phyloP scores from a whole-genome alignment of 2,329 filamentous ascomycete genomes.

The Exserohilum rostratum region DNA sequence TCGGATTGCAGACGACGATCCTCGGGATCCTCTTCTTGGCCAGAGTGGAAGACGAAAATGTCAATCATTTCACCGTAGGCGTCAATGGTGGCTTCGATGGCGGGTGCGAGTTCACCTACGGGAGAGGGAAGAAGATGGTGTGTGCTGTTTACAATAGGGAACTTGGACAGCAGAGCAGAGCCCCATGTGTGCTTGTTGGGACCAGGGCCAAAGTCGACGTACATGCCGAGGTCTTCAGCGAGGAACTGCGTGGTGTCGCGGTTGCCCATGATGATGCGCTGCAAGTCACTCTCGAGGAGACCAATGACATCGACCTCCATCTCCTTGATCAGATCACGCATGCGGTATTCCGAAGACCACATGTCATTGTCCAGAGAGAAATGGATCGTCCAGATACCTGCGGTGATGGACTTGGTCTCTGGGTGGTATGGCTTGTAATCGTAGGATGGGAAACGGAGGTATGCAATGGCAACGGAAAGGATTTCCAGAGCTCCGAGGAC shows the following conservation, averaged over 20 bases:
- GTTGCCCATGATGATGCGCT: constrained; percentile 99
- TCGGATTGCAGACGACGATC: constrained; percentile 85
- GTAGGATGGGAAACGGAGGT: constrained; percentile 89
- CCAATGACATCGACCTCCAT: constrained; percentile 97
- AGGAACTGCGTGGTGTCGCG: constrained; percentile 94
- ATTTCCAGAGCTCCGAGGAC: constrained; percentile 78
- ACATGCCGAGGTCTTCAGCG: constrained; percentile 97
- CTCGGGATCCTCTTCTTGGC: constrained; percentile 94
- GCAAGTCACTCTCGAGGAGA: constrained; percentile 89
- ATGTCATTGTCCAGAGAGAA: constrained; percentile 98
- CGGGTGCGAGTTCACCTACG: constrained; percentile 91
- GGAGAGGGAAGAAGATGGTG: constrained; percentile 94
- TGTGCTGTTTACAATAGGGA: constrained; percentile 95
- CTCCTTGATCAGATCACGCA: constrained; percentile 88
- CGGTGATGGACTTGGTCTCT: constrained; percentile 85
- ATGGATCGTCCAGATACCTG: constrained; percentile 98
- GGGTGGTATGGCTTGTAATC: constrained; percentile 90
- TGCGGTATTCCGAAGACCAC: constrained; percentile 95
- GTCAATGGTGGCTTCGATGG: constrained; percentile 94
- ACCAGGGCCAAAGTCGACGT: constrained; percentile 94
- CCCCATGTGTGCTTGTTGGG: constrained; percentile 99
- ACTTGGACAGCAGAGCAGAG: constrained; percentile 89
- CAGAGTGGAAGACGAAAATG: constrained; percentile 97
- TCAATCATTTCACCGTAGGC: constrained; percentile 90
- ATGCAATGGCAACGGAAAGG: constrained; percentile 78